Base-by-base conservation (phyloP, 83 land plant genomes). In the Isoetes engelmannii region DNA sequence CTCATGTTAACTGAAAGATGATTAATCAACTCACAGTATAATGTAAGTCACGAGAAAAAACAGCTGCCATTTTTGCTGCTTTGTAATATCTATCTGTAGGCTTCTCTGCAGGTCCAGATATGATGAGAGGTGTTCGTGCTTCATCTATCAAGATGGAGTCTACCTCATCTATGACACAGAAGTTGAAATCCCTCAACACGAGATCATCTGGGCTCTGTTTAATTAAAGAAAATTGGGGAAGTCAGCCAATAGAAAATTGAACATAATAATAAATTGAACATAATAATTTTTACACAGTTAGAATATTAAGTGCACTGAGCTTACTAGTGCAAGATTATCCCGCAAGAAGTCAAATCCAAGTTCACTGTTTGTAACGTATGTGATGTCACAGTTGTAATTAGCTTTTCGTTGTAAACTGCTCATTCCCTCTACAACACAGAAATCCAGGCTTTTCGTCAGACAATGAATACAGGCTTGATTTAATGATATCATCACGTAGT, bases 311-410 rank as follows among this genome's bases (percentile, higher is more conserved):
- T 12, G 54, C 12, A 51, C 15, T 51, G n/a, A 51, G 47, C 47
- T 83, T 89, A 76, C 99, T 88, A 84, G 81, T 80, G 99, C 99
- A 72, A 92, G 87, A 81, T 92, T 95, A 71, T 95, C 99, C 60
- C 99, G 88, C 79, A 95, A 72, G 68, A 76, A 95, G 75, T 95
- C 99, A 77, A 95, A 95, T 45, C 99, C 99, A 70, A 95, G 91
- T 80, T 95, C 99, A 73, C 99, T 95, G 67, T 95, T 95, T 43
- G 99, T 95, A 49, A 92, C 99, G 74, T 95, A 95, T n/a, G 97
- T 95, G 47, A 95, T 79, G 76, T 95, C 99, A 83, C 85, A 85
- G 51, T 70, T 62, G 67, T 95, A 95, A 68, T 87, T 92, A 60
- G 82, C 86, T 77, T 84, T 86, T 81, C 99, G 84, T 67, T 92